Evolutionary conservation across 306 rosid genomes (phyloP), one percentile per base, ranked within the genome.

Genomic region (Chamaecrista fasciculata): DNA sequence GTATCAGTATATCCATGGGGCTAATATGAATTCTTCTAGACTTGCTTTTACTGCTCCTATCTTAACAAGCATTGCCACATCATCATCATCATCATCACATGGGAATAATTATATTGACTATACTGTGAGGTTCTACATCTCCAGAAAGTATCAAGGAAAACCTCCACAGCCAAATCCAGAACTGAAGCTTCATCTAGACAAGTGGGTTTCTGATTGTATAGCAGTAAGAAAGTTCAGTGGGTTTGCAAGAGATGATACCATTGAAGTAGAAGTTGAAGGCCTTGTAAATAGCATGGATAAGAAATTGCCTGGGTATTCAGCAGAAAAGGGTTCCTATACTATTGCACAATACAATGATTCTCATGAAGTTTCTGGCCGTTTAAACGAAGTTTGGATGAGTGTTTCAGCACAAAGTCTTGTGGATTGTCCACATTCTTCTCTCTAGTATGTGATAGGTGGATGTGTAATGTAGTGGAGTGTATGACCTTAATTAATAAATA

Each of bases 301-400:
- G 47, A 48, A 72, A 52, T 8, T 59, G 5, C 53, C 11, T 50
- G 66, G 46, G 16, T 72, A 44, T 19, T 55, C 75, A 20, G 67
- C 47, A 50, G 84, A 78, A 8, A 69, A 56, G 21, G 77, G 59
- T 39, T 74, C 77, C 39, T 86, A 75, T n/a, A 61, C 78, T 34
- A 77, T 89, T 71, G 98, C 98, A 12, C 91, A 86, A 66, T 92
- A 87, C 80, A 87, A 92, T 50, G 71, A 86, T 78, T 76, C 87
- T 0, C 28, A 5, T 62, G 74, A 11, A 24, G 58, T 24, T 36
- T 74, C 79, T 19, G 84, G 67, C 2, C 79, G 91, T n/a, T 69
- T 87, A 31, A 92, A 92, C 70, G 91, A 92, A 80, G 95, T 86
- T 42, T 86, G 96, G 98, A 66, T 87, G 0, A 67, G 71, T 16